Evolutionary conservation across 306 rosid genomes (phyloP).

Genomic region (Cucurbita maxima): DNA sequence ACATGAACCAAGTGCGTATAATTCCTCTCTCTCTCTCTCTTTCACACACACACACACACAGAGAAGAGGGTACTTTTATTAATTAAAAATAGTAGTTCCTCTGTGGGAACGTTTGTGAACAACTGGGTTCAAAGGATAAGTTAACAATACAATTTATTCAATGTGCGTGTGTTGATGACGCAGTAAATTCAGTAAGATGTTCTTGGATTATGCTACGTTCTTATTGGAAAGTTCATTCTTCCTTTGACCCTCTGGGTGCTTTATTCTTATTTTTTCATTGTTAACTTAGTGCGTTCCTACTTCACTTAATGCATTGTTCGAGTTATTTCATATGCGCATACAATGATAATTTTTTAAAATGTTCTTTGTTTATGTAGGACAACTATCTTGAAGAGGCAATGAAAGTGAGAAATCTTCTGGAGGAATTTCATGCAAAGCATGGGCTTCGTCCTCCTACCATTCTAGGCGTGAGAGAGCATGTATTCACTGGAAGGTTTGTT

Average conservation of each 20-base stretch:
- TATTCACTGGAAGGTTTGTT: slow-evolving; percentile 91
- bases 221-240: neutral
- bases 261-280: neutral
- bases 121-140: neutral
- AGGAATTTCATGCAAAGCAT: slow-evolving; percentile 61
- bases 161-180: neutral
- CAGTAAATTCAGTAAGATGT: neutral
- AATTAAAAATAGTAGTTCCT: neutral
- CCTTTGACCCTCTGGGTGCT: neutral
- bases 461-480: slow-evolving; percentile 94
- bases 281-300: neutral
- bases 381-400: slow-evolving; percentile 95
- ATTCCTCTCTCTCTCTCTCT: neutral
- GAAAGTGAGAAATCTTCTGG: slow-evolving; percentile 96
- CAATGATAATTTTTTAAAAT: neutral
- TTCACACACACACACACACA: neutral
- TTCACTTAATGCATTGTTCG: neutral
- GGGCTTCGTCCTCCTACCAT: slow-evolving; percentile 78
- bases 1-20: slow-evolving; percentile 80
- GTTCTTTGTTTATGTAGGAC: slow-evolving; percentile 35
- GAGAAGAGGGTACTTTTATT: neutral
- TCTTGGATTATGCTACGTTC: neutral
- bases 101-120: neutral
- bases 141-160: neutral
- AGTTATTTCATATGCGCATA: neutral